These are phyloP conservation scores for Fragaria ananassa DNA, from an alignment of 306 rosid species.

Conservation along the genomic window DNA sequence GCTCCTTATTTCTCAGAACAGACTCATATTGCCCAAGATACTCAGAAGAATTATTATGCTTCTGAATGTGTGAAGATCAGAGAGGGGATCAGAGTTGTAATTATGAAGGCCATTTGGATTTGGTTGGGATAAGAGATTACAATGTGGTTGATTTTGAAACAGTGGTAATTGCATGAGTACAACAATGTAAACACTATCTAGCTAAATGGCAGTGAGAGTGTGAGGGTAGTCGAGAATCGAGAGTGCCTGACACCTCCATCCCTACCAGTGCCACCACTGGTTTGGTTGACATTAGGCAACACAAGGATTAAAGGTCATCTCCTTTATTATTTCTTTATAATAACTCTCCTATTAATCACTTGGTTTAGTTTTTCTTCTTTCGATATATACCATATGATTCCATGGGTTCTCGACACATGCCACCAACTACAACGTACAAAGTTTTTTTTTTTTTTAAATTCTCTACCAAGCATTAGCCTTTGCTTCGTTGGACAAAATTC, in stretches of 20 bases:
- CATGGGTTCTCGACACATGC: no score
- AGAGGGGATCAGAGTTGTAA: neutral
- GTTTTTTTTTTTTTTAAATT: no score
- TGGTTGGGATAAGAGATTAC: constrained; percentile 7
- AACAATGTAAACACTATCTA: neutral
- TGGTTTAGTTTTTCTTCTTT: constrained; percentile 6
- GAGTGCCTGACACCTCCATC: constrained; percentile 30
- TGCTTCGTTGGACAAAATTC: no score
- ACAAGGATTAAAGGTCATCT: constrained; percentile 18
- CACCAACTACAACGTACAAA: no score
- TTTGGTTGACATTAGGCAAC: constrained; percentile 33
- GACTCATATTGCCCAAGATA: neutral
- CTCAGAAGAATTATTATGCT: neutral
- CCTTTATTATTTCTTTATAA: constrained; percentile 12
- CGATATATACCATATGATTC: neutral
- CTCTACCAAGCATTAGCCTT: no score
- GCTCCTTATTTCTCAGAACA: neutral
- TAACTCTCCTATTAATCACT: constrained; percentile 16
- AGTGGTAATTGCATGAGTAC: constrained; percentile 14
- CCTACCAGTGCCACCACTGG: constrained; percentile 25
- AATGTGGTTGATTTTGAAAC: constrained; percentile 24
- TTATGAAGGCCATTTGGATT: constrained; percentile 33
- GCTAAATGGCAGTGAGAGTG: neutral
- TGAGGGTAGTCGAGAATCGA: neutral
- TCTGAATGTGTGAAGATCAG: constrained; percentile 9